A percentile compares a stretch with the other conserved stretches of the same genome.
These are phyloP conservation scores for Pythium phragmitis DNA, from an alignment of 352 stramenopile genomes.

Conservation along the genomic window DNA sequence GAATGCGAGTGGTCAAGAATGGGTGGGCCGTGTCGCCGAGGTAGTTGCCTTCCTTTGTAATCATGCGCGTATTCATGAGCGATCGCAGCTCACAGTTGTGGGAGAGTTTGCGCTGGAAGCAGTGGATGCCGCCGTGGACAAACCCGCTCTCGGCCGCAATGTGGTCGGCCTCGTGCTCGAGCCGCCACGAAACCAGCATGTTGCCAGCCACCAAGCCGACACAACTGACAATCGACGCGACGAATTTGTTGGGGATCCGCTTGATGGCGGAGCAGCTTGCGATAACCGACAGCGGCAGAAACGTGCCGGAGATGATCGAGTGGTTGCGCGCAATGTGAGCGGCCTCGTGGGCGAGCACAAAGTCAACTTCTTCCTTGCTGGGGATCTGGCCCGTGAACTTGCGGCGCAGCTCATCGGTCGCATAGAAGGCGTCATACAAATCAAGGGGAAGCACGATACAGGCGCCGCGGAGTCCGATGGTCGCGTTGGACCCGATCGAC, in stretches of 20 bases:
- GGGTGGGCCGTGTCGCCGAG: slow-evolving; percentile 76
- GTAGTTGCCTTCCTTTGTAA: slow-evolving; percentile 81
- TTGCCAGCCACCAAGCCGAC: slow-evolving; percentile 51
- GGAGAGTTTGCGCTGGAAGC: slow-evolving; percentile 72
- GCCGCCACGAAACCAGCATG: slow-evolving; percentile 69
- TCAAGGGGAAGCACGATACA: slow-evolving; percentile 75
- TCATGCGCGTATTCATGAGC: slow-evolving; percentile 59
- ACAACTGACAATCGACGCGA: slow-evolving; percentile 49
- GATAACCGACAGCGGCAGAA: slow-evolving; percentile 64
- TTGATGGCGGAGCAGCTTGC: slow-evolving; percentile 49
- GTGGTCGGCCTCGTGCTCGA: slow-evolving; percentile 82
- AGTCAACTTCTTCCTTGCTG: slow-evolving; percentile 74
- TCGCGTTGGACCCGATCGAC: slow-evolving; percentile 65
- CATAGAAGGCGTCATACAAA: slow-evolving; percentile 82
- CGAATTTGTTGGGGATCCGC: slow-evolving; percentile 75
- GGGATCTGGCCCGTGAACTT: slow-evolving; percentile 53
- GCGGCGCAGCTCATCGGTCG: slow-evolving; percentile 38
- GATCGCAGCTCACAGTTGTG: slow-evolving; percentile 73
- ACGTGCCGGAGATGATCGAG: slow-evolving; percentile 56
- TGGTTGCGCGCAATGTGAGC: slow-evolving; percentile 84
- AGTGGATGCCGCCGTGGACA: slow-evolving; percentile 63
- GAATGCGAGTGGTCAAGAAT: slow-evolving; percentile 70
- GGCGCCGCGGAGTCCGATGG: slow-evolving; percentile 47
- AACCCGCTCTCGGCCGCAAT: slow-evolving; percentile 68
- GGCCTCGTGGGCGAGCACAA: slow-evolving; percentile 81